Base-by-base conservation (phyloP, 1,284 basidiomycete species). In the Singerocomus rubriflavus region DNA sequence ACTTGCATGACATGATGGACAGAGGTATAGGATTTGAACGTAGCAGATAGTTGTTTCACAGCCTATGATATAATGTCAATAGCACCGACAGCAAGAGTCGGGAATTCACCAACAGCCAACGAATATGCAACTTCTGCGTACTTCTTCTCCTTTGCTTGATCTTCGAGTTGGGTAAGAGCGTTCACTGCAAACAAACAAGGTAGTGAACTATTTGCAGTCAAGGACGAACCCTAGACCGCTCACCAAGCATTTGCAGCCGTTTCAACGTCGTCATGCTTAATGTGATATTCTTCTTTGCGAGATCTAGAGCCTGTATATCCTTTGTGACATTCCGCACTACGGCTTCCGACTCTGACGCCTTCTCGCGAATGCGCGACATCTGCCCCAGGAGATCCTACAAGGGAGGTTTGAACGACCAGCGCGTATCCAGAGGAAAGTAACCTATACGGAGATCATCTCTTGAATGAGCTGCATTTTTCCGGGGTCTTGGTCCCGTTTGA, bases 291-390 rank as follows among this genome's bases (percentile, higher is more conserved):
- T 86, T 88, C 78, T 99, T 99, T 30, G 94, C 95, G 31, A 91
- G 75, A 67, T 99, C 97, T 31, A 99, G 78, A 6, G 89, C 84
- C 66, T 98, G 93, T 50, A 99, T 98, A 68, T 99, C 97, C 58
- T 92, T 88, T 6, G 97, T 99, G 60, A 99, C 97, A 55, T 93
- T 85, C 52, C 90, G 81, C 32, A 99, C 97, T 42, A 98, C 93
- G 1, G 91, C 92, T 67, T 99, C 96, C 11, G 93, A 94, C 68
- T 98, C 94, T 0, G 91, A 90, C 0, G 94, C 93, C 69, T 98
- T 96, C 69, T 97, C 93, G 33, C 93, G 81, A 58, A 98, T 98
- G 47, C 87, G 85, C 25, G 89, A 92, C 82, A 98, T 94, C 72
- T 98, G 93, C 29, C 87, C 83, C 50, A 98, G 80, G 10, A 98